Base-by-base conservation (phyloP, 2,329 filamentous ascomycete species). In the Cercospora nicotianae region DNA sequence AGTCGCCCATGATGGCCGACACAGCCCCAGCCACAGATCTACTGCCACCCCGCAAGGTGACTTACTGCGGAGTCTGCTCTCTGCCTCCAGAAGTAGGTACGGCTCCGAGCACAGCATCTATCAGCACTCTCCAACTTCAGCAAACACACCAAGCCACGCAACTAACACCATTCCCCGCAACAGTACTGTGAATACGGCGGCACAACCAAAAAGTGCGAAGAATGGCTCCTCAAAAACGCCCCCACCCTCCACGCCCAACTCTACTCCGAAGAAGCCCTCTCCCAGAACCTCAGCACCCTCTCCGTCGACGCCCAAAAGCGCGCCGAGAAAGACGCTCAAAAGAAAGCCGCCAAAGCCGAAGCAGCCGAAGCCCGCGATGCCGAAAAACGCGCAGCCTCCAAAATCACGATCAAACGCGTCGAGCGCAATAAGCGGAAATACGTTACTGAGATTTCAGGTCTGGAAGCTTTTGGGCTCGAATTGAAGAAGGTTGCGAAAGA, bases 151-250 rank as follows among this genome's bases (percentile, higher is more conserved):
- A 26, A 26, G 23, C 2, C 23, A 26, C 4, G 4, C 23, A 12
- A 23, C 23, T 28, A 67, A 66, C 75, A 58, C 72, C 63, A 26
- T 13, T 57, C 13, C 3, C 23, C 30, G 8, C 13, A 6, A 20
- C 39, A 98, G 95, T 99, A 97, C 83, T 99, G 95, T 85, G 95
- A 99, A 83, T 98, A 97, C 81, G 95, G 95, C 77, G 94, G 94
- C 72, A 98, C 94, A 45, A 90, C 91, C 26, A 97, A 93, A 82
- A 99, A 97, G 83, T 99, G 95, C 83, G 91, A 94, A 81, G 94
- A 98, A 80, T 99, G 95, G 95, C 89, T 99, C 20, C 84, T 92
- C 76, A 87, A 89, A 72, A 86, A 89, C 72, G 86, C 97, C 75
- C 87, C 89, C 3, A 84, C 86, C 58, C 83, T 97, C 79, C 96